phyloP scores from a whole-genome alignment of 2,329 filamentous ascomycete species.

The Colletotrichum costaricense region DNA sequence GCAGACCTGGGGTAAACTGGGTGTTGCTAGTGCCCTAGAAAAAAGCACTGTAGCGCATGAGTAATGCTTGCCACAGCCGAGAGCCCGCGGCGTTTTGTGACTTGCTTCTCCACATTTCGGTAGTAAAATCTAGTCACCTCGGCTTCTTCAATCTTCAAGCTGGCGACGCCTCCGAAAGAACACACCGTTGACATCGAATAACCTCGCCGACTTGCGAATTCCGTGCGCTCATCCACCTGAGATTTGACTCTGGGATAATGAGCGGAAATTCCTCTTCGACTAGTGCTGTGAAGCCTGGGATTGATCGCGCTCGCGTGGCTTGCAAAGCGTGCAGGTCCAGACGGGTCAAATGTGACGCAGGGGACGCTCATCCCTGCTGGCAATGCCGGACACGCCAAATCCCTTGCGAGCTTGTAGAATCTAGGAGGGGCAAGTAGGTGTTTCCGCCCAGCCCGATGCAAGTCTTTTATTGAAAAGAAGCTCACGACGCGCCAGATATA shows the following conservation, averaged over 20 bases:
- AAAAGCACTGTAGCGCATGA: not conserved
- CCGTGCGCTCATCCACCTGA: not conserved
- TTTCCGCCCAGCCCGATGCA: no score
- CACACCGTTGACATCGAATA: not conserved
- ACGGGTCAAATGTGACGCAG: slow-evolving; percentile 26
- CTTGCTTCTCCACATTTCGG: not conserved
- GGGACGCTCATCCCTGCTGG: slow-evolving; percentile 21
- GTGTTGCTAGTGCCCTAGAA: not conserved
- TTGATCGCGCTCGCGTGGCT: slow-evolving; percentile 37
- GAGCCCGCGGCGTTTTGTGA: not conserved
- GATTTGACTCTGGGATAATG: no score
- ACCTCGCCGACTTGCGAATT: not conserved
- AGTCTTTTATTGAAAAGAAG: not conserved
- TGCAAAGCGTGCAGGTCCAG: slow-evolving; percentile 23
- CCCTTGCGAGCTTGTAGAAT: slow-evolving; percentile 20
- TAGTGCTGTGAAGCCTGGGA: not conserved
- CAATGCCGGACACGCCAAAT: slow-evolving; percentile 21
- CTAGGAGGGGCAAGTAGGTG: slow-evolving; percentile 20
- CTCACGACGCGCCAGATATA: not conserved
- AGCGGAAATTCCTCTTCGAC: not conserved
- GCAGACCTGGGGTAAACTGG: not conserved
- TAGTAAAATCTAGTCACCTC: slow-evolving; percentile 22
- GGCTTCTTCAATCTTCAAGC: not conserved
- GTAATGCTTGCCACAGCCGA: not conserved
- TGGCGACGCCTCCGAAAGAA: not conserved